A percentile compares a stretch with the other conserved stretches of the same genome.
Conservation (phyloP, 176 grass and related monocot genomes). For the Metroxylon sagu region DNA sequence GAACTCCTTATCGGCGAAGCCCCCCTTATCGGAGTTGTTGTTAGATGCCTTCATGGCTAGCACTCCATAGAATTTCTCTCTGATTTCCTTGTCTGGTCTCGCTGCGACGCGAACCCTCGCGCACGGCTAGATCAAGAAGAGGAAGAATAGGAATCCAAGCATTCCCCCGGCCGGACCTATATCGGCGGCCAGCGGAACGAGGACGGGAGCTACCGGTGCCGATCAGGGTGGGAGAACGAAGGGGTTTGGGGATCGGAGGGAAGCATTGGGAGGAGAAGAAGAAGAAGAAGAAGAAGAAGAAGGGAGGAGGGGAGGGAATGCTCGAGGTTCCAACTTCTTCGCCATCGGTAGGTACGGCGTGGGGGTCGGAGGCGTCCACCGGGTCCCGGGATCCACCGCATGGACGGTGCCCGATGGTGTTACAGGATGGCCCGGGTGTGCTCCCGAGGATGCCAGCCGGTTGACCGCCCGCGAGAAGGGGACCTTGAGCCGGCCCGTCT, state of each 20-base stretch:
- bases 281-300: too few relatives aligned
- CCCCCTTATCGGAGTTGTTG: slow-evolving; percentile 54
- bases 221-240: not conserved
- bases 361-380: not conserved
- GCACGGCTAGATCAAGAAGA: slow-evolving; percentile 4
- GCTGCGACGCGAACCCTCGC: slow-evolving; percentile 9
- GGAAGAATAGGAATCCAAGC: slow-evolving; percentile 1
- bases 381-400: too few relatives aligned
- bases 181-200: slow-evolving; percentile 1
- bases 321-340: too few relatives aligned
- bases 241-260: slow-evolving; percentile 9
- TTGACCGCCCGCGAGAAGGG: too few relatives aligned
- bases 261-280: slow-evolving; percentile 34
- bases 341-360: slow-evolving; percentile 26
- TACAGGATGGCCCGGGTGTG: too few relatives aligned
- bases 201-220: not conserved
- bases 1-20: slow-evolving; percentile 99
- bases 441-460: too few relatives aligned
- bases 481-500: too few relatives aligned
- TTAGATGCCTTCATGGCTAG: slow-evolving; percentile 47
- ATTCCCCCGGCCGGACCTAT: slow-evolving; percentile 5
- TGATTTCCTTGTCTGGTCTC: slow-evolving; percentile 79
- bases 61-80: slow-evolving; percentile 84
- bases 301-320: not conserved
- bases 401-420: too few relatives aligned